Conservation (phyloP, 2,329 filamentous ascomycete species). For the Thelonectria olida region DNA sequence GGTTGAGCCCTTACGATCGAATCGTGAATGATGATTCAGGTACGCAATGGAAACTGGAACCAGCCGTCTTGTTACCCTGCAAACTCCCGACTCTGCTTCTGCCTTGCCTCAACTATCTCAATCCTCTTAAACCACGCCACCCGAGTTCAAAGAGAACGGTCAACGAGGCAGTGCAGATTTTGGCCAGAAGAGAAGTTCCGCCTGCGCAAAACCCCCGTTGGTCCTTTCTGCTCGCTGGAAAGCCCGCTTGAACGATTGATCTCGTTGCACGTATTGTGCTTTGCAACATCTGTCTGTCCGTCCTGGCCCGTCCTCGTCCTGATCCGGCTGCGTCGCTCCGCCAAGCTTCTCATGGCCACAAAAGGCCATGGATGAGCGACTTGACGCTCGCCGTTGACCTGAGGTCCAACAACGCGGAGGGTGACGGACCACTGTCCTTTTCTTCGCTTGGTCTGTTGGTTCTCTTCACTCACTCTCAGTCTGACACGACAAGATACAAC, state of each 20-base stretch:
- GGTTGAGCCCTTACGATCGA: background rate
- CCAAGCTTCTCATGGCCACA: background rate
- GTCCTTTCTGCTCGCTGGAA: conserved; percentile 28
- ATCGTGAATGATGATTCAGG: too few relatives aligned
- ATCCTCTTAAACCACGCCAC: too few relatives aligned
- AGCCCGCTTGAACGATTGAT: conserved; percentile 20
- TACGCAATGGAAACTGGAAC: too few relatives aligned
- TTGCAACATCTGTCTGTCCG: conserved; percentile 24
- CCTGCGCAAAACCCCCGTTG: conserved; percentile 26
- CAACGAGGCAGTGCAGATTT: background rate
- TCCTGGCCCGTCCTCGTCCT: conserved; percentile 3
- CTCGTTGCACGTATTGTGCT: conserved; percentile 34
- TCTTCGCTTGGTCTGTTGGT: conserved; percentile 1
- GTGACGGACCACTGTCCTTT: background rate
- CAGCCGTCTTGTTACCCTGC: too few relatives aligned
- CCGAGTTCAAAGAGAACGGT: conserved; percentile 4
- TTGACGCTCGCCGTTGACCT: background rate
- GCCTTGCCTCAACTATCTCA: too few relatives aligned
- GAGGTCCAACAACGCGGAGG: background rate
- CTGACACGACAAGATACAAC: background rate
- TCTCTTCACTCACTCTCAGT: conserved; percentile 6
- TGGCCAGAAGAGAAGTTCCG: conserved; percentile 15
- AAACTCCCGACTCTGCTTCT: too few relatives aligned
- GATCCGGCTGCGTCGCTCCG: conserved; percentile 6
- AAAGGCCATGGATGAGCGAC: background rate